A percentile compares a stretch with the other conserved stretches of the same genome.
Conservation (phyloP, 2,329 filamentous ascomycete genomes). For the Myrmaecium sp. region DNA sequence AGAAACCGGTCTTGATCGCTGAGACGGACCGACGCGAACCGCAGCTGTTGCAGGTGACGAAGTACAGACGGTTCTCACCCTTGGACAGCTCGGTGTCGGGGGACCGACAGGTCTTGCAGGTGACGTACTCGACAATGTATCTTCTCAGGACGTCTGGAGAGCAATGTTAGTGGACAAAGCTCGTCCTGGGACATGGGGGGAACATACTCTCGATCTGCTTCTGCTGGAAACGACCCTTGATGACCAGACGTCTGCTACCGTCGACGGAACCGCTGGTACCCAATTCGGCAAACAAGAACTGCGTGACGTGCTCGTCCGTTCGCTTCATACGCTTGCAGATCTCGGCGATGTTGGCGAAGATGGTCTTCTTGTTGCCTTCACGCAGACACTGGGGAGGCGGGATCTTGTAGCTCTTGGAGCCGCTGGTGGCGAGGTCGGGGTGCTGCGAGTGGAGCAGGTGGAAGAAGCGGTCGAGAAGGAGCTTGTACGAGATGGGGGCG, state of each 20-base stretch:
- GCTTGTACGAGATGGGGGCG: slow-evolving; percentile 63
- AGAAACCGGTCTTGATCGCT: slow-evolving; percentile 99
- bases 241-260: slow-evolving; percentile 80
- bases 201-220: slow-evolving; percentile 98
- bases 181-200: too few relatives aligned
- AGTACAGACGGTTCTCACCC: slow-evolving; percentile 97
- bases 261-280: slow-evolving; percentile 94
- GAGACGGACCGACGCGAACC: slow-evolving; percentile 64
- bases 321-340: slow-evolving; percentile 99
- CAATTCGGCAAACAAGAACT: slow-evolving; percentile 95
- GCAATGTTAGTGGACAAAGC: too few relatives aligned
- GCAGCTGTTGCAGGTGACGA: slow-evolving; percentile 80
- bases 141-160: slow-evolving; percentile 9
- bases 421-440: slow-evolving; percentile 80
- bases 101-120: slow-evolving; percentile 94
- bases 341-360: slow-evolving; percentile 97
- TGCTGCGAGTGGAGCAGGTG: slow-evolving; percentile 87
- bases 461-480: slow-evolving; percentile 87
- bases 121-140: slow-evolving; percentile 80
- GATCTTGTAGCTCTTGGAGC: slow-evolving; percentile 95
- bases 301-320: slow-evolving; percentile 91
- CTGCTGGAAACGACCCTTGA: slow-evolving; percentile 99
- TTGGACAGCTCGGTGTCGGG: slow-evolving; percentile 94
- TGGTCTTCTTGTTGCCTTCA: slow-evolving; percentile 99
- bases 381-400: slow-evolving; percentile 95